Evolutionary conservation across 1,284 basidiomycete species (phyloP), one percentile per base, ranked within the genome.

Genomic region (Ceratobasidium sp.): DNA sequence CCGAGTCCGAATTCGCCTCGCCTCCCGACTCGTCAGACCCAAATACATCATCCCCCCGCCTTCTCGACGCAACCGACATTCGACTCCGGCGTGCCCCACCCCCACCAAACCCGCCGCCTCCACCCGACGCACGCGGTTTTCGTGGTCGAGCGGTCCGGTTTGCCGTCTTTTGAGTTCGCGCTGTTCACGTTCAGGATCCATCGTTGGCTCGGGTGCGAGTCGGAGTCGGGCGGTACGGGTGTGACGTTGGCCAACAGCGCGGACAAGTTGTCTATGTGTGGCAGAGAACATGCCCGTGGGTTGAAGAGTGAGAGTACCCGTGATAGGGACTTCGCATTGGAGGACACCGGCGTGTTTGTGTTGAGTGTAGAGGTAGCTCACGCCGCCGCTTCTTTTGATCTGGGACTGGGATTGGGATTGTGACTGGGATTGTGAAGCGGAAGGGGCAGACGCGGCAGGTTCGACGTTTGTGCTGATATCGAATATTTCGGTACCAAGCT

Each of bases 261-360:
- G 89, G 5, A 94, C 94, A 52, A 96, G 84, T 84, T 91, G 89
- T 67, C 90, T 86, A 78, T 96, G 94, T 31, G 93, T 93, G 76
- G 93, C 90, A 10, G 91, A 93, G 75, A 93, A 90, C 86, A 96
- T 92, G 71, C 91, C 90, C 8, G 92, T 92, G 0, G 94, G 94
- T 10, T 90, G 88, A 73, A 96, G 83, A 20, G 88, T 85, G 84
- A 96, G 89, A 74, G 89, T 87, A 34, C 93, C 94, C 1, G 91
- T 90, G 71, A 96, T 83, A 71, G 91, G 82, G 0, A 89, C 88
- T 77, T 96, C 93, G 25, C 92, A 85, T 78, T 96, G 93, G 43
- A 95, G 83, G 22, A 96, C 86, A 72, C 91, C 87, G 5, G 91
- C 91, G 57, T 90, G 88, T 75, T 91, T 89, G 80, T 96, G 93